These are phyloP conservation scores for Ettlia oleoabundans DNA, from an alignment of 139 green algal species.

Conservation along the genomic window DNA sequence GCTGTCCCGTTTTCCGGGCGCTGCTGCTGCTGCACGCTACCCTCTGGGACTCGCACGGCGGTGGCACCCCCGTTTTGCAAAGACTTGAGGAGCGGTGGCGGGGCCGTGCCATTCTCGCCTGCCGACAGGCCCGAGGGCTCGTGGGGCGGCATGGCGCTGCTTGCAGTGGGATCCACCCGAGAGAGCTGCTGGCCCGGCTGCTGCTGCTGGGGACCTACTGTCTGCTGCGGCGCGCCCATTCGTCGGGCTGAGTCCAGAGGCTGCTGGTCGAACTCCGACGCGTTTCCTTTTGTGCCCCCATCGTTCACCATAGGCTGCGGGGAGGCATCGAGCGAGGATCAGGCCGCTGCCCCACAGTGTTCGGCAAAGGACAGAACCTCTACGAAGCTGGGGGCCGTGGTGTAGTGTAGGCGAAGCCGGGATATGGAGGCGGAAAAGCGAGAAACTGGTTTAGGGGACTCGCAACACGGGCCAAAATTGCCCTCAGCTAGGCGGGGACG, in stretches of 20 bases:
- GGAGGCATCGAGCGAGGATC: no score
- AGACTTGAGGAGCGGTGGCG: neutral
- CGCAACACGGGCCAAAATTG: no score
- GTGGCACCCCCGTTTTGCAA: neutral
- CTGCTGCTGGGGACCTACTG: neutral
- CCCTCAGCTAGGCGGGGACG: no score
- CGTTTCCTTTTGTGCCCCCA: neutral
- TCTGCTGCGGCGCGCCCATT: neutral
- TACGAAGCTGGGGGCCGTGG: no score
- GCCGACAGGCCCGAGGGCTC: conserved; percentile 10
- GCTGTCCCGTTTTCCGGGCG: neutral
- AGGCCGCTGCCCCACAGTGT: no score
- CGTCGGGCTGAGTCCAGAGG: neutral
- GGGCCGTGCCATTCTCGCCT: neutral
- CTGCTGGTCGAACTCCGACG: neutral
- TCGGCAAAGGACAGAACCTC: no score
- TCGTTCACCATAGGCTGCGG: no score
- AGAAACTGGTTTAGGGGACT: no score
- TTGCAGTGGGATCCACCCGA: no score
- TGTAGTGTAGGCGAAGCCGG: no score
- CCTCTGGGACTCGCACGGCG: neutral
- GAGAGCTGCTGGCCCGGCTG: neutral
- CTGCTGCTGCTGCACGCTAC: neutral
- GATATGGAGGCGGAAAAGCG: no score
- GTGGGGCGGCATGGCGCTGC: neutral